These are phyloP conservation scores for Fusarium multiceps DNA, from an alignment of 2,329 filamentous ascomycete genomes.

Conservation along the genomic window DNA sequence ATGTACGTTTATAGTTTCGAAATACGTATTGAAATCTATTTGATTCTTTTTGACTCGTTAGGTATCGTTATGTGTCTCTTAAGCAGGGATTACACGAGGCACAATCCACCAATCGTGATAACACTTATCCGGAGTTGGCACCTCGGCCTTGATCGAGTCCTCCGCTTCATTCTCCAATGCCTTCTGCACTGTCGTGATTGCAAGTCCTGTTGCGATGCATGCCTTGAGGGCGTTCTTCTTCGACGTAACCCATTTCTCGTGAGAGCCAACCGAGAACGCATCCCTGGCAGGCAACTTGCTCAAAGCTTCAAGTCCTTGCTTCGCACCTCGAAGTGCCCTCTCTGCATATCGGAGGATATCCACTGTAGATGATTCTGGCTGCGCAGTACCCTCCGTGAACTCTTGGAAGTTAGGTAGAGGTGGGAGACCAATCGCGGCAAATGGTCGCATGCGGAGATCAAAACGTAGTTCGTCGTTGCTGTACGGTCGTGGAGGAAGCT, in stretches of 20 bases:
- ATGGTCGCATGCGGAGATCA: slow-evolving; percentile 88
- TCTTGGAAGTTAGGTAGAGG: slow-evolving; percentile 73
- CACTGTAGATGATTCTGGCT: slow-evolving; percentile 52
- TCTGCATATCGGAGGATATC: slow-evolving; percentile 61
- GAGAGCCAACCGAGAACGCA: slow-evolving; percentile 66
- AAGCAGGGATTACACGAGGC: slow-evolving; percentile 57
- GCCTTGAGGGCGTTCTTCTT: slow-evolving; percentile 72
- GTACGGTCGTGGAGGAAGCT: slow-evolving; percentile 69
- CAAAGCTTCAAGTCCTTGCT: slow-evolving; percentile 67
- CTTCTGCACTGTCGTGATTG: slow-evolving; percentile 70
- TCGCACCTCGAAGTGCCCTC: slow-evolving; percentile 59
- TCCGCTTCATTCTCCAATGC: slow-evolving; percentile 56
- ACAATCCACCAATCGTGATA: slow-evolving; percentile 76
- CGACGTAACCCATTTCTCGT: slow-evolving; percentile 71
- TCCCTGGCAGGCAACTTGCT: slow-evolving; percentile 63
- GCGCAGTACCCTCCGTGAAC: slow-evolving; percentile 60
- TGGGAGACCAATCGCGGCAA: slow-evolving; percentile 74
- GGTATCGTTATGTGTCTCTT: not conserved
- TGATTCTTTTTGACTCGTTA: slow-evolving; percentile 10
- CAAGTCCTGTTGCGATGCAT: slow-evolving; percentile 76
- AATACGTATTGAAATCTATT: slow-evolving; percentile 29
- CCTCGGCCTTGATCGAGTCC: slow-evolving; percentile 59
- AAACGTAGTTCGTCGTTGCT: slow-evolving; percentile 76
- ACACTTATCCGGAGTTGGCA: slow-evolving; percentile 63
- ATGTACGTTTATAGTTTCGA: slow-evolving; percentile 37